Conservation (phyloP, 164 flowering plant species). For the Chimonanthus salicifolius region DNA sequence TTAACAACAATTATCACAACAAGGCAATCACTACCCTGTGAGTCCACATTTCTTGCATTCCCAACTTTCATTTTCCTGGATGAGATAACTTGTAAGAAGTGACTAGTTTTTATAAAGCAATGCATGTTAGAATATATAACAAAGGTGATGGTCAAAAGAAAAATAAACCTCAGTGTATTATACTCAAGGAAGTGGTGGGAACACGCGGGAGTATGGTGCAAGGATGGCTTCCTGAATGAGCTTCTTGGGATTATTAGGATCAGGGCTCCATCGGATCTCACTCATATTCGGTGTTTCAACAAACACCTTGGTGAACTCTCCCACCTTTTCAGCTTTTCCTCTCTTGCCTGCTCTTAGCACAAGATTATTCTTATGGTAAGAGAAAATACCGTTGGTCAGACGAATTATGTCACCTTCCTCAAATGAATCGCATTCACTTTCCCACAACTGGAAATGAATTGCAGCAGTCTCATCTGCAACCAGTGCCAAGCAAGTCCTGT, state of each 20-base stretch:
- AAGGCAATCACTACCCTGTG: too few relatives aligned
- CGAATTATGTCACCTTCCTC: constrained; percentile 59
- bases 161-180: too few relatives aligned
- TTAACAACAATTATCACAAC: too few relatives aligned
- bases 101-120: too few relatives aligned
- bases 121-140: too few relatives aligned
- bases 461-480: constrained; percentile 87
- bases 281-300: constrained; percentile 76
- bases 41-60: too few relatives aligned
- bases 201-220: constrained; percentile 51
- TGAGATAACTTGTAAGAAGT: too few relatives aligned
- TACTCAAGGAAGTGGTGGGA: constrained; percentile 37
- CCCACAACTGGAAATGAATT: constrained; percentile 81
- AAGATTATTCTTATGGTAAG: constrained; percentile 38
- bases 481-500: constrained; percentile 59
- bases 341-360: constrained; percentile 71
- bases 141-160: too few relatives aligned
- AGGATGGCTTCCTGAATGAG: constrained; percentile 44
- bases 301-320: constrained; percentile 60
- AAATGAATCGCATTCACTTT: constrained; percentile 67
- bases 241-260: constrained; percentile 38
- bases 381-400: constrained; percentile 58
- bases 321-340: constrained; percentile 65
- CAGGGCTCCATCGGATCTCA: constrained; percentile 61
- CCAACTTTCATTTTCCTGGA: too few relatives aligned